A percentile compares a stretch with the other conserved stretches of the same genome.
These are phyloP conservation scores for Fraxinus angustifolia DNA, from an alignment of 305 asterid species.

Conservation along the genomic window DNA sequence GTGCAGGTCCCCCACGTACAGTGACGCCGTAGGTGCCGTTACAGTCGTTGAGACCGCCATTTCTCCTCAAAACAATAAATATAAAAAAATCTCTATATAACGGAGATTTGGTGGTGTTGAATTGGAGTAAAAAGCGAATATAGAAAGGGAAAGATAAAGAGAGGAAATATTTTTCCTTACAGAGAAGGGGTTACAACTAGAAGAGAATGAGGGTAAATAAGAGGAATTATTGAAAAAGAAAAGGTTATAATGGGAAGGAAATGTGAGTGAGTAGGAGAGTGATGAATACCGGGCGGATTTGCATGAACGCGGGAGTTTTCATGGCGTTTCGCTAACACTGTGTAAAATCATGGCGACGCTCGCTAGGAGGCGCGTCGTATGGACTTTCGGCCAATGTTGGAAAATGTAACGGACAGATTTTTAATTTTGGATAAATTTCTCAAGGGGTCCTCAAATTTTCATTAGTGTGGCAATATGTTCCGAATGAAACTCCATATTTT, in stretches of 20 bases:
- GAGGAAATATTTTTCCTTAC: background rate
- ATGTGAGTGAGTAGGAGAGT: background rate
- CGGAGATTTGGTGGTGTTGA: background rate
- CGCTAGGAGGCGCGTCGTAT: constrained; percentile 32
- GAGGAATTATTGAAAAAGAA: background rate
- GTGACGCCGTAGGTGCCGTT: constrained; percentile 51
- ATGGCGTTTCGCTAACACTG: constrained; percentile 41
- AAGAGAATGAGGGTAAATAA: background rate
- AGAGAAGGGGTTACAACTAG: background rate
- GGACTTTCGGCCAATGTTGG: background rate
- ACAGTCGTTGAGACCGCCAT: constrained; percentile 54
- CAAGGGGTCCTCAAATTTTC: background rate
- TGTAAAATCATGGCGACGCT: constrained; percentile 13
- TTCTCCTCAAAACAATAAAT: constrained; percentile 1
- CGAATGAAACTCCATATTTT: background rate
- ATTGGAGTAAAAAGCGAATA: background rate
- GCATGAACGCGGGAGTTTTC: constrained; percentile 73
- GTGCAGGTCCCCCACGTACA: constrained; percentile 83
- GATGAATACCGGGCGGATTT: constrained; percentile 17
- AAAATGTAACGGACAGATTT: background rate
- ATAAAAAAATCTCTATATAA: background rate
- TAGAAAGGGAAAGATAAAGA: background rate
- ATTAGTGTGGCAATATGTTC: background rate
- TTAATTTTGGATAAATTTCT: background rate
- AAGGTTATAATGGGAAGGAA: constrained; percentile 10